phyloP scores from a whole-genome alignment of 2,329 filamentous ascomycete genomes.

The Stachybotrys chlorohalonatus region DNA sequence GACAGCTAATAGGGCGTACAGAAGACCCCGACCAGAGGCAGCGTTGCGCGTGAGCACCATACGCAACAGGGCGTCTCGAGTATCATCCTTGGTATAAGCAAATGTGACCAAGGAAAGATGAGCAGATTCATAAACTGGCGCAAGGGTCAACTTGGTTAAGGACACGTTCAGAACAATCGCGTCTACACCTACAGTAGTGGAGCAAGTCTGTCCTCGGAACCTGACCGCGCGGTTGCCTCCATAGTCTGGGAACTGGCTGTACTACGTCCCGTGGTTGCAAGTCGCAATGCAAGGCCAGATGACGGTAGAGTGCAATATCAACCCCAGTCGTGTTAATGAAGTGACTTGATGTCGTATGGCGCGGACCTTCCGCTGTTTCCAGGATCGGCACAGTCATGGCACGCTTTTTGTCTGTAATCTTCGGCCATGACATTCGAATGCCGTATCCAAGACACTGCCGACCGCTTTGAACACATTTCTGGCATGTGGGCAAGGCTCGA shows the following conservation, averaged over 20 bases:
- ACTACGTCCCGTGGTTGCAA: neutral
- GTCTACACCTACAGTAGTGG: constrained; percentile 6
- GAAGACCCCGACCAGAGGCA: constrained; percentile 5
- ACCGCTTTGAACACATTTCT: constrained; percentile 3
- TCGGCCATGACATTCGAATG: constrained; percentile 10
- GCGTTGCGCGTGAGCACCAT: constrained; percentile 3
- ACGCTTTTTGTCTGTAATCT: constrained; percentile 5
- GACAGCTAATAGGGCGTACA: constrained; percentile 8
- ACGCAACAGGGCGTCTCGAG: constrained; percentile 7
- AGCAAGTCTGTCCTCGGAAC: constrained; percentile 4
- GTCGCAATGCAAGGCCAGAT: neutral
- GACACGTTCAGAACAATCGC: neutral
- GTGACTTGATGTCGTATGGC: neutral
- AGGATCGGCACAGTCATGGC: constrained; percentile 1
- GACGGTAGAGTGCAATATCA: constrained; percentile 3
- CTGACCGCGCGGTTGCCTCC: neutral
- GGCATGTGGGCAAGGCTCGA: constrained; percentile 4
- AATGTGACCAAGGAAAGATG: constrained; percentile 7
- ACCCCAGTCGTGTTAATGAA: constrained; percentile 8
- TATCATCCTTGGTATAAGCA: neutral
- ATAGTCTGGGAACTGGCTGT: neutral
- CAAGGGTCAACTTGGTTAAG: neutral
- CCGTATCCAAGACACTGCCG: constrained; percentile 8
- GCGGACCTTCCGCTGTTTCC: neutral
- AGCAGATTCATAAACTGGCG: constrained; percentile 5